Conservation (phyloP, 345 rosid genomes). For the Lepidium sativum region DNA sequence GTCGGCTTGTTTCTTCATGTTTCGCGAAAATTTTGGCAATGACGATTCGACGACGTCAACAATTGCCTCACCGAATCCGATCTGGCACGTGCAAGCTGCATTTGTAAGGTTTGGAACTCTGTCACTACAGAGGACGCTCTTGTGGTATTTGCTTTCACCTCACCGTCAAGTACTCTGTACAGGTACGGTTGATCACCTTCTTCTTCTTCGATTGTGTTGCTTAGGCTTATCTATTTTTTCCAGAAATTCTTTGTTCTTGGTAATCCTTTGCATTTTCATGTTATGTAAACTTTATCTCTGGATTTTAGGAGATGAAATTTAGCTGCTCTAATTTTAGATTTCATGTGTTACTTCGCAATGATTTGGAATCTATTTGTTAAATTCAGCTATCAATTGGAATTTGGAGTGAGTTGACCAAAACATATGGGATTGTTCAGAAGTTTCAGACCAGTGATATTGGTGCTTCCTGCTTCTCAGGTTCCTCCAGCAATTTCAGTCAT, state of each 20-base stretch:
- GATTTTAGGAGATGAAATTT: background rate
- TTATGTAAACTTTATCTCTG: background rate
- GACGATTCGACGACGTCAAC: constrained; percentile 31
- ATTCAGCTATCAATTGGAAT: background rate
- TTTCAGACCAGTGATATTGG: constrained; percentile 27
- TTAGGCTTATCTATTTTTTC: no score
- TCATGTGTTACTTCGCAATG: background rate
- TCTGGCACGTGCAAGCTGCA: constrained; percentile 78
- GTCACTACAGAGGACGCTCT: no score
- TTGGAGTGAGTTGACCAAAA: background rate
- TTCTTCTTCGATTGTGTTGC: background rate
- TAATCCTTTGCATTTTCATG: background rate
- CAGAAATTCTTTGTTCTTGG: background rate
- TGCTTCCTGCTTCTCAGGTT: constrained; percentile 15
- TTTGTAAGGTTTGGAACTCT: constrained; percentile 55
- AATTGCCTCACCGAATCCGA: constrained; percentile 29
- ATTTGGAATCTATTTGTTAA: background rate
- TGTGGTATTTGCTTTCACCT: constrained; percentile 51
- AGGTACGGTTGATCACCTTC: constrained; percentile 31
- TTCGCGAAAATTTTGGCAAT: no score
- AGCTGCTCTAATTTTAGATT: background rate
- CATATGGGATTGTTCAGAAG: background rate
- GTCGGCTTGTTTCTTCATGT: no score
- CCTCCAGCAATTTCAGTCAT: constrained; percentile 22
- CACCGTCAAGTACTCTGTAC: constrained; percentile 84